A percentile compares a stretch with the other conserved stretches of the same genome.
These are phyloP conservation scores for Ophiostoma ips DNA, from an alignment of 2,329 filamentous ascomycete genomes.

Conservation along the genomic window DNA sequence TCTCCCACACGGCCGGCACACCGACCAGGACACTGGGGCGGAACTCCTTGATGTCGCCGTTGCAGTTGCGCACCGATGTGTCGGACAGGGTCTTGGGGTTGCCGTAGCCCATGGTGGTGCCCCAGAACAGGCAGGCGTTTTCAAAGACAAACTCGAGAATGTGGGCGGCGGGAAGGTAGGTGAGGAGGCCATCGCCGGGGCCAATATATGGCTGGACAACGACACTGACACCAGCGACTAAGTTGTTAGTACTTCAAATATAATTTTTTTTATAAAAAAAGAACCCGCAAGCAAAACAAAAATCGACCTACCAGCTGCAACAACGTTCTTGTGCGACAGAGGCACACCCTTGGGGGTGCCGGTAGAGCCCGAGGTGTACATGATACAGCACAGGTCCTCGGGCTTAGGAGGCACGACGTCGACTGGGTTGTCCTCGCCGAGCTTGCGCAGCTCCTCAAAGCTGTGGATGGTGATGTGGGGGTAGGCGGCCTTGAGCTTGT, in stretches of 20 bases:
- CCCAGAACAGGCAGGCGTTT: slow-evolving; percentile 72
- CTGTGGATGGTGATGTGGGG: slow-evolving; percentile 32
- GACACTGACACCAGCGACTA: slow-evolving; percentile 61
- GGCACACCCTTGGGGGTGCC: slow-evolving; percentile 72
- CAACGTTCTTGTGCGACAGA: slow-evolving; percentile 59
- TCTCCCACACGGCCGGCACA: slow-evolving; percentile 82
- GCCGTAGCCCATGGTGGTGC: slow-evolving; percentile 77
- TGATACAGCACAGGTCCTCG: slow-evolving; percentile 63
- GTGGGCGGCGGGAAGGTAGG: slow-evolving; percentile 75
- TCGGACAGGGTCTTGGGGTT: slow-evolving; percentile 78
- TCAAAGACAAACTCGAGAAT: slow-evolving; percentile 89
- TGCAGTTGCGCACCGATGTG: slow-evolving; percentile 68
- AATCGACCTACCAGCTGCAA: slow-evolving; percentile 51
- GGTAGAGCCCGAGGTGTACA: slow-evolving; percentile 67
- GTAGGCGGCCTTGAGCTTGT: slow-evolving; percentile 36
- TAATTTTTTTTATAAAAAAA: no score
- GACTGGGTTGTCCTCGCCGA: slow-evolving; percentile 47
- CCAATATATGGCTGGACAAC: slow-evolving; percentile 67
- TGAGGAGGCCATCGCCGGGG: slow-evolving; percentile 63
- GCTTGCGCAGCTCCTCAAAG: slow-evolving; percentile 36
- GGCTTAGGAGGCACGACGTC: slow-evolving; percentile 55
- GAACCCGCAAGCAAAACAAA: no score
- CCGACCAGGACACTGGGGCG: slow-evolving; percentile 72
- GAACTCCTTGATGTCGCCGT: slow-evolving; percentile 77
- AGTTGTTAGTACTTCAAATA: background rate